Percentiles rank a stretch among this genome's conserved stretches.
Evolutionary conservation across 371 early-diverging fungal genomes (phyloP).

Genomic region (Mucor saturninus): DNA sequence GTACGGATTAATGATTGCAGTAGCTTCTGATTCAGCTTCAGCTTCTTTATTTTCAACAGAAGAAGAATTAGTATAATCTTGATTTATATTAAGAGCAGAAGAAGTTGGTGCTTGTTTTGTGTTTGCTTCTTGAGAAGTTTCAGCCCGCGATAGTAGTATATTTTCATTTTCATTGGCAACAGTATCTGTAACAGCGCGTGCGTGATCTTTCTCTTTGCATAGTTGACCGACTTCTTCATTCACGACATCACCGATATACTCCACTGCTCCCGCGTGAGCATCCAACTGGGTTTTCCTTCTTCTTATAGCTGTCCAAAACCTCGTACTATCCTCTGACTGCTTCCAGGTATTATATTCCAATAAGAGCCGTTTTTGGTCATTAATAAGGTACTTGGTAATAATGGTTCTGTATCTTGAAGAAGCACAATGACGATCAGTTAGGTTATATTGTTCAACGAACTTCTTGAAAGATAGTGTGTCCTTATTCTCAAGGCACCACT

Average conservation of each 20-base stretch:
- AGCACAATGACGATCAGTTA: constrained; percentile 14
- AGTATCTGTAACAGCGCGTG: constrained; percentile 10
- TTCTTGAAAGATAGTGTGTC: constrained; percentile 6
- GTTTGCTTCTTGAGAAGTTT: constrained; percentile 19
- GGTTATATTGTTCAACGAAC: constrained; percentile 7
- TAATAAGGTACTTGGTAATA: constrained; percentile 15
- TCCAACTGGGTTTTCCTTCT: constrained; percentile 15
- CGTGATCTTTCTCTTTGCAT: constrained; percentile 18
- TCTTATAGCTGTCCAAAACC: constrained; percentile 17
- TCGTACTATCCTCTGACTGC: constrained; percentile 17
- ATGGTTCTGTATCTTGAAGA: constrained; percentile 19
- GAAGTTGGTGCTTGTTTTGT: constrained; percentile 16
- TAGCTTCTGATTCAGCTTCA: constrained; percentile 16
- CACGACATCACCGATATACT: constrained; percentile 12
- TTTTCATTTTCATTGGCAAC: constrained; percentile 19
- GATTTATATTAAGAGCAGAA: constrained; percentile 18
- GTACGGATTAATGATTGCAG: constrained; percentile 15
- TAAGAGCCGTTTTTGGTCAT: constrained; percentile 21
- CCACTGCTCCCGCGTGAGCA: constrained; percentile 17
- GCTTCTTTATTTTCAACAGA: constrained; percentile 14
- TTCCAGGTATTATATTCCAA: constrained; percentile 21
- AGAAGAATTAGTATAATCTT: constrained; percentile 13
- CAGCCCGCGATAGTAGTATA: constrained; percentile 14
- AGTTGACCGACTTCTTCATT: constrained; percentile 19
- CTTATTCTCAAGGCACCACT: constrained; percentile 7